Base-by-base conservation (phyloP, 2,329 filamentous ascomycete species). In the Microdochium bolleyi region DNA sequence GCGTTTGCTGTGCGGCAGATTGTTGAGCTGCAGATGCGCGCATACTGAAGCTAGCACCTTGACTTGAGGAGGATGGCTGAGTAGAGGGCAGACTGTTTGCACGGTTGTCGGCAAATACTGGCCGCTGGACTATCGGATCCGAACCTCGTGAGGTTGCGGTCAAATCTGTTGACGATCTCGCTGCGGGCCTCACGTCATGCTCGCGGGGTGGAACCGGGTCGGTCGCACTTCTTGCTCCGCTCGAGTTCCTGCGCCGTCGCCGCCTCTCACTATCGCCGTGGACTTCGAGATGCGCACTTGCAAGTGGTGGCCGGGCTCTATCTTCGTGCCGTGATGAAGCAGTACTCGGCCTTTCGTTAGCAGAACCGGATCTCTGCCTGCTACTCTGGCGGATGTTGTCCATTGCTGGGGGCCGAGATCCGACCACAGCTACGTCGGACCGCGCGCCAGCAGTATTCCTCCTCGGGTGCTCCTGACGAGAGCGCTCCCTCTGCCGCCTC, bases 161-260 rank as follows among this genome's bases (percentile, higher is more conserved):
- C 9, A 90, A 70, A 61, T 91, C 87, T 2, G 82, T 87, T 49
- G 84, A 80, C 19, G 87, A 89, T 22, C 80, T 78, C 22, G 79
- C 73, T 13, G 80, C 77, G 44, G 78, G 76, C 51, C 75, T 71
- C 24, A 71, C 62, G 13, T 78, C 71, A 25, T 72, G 62, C 41
- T 73, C 64, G 2, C 71, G 66, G 16, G 70, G 66, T 50, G 70
- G 68, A 19, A 71, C 60, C 2, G 79, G 76, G 2, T 76, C 67
- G 5, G 79, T 83, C 7, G 76, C 70, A 56, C 78, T 81, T 50
- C 82, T 76, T n/a, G 73, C 71, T 8, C 72, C 73, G 57, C 81
- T 84, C 1, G 76, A 72, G 1, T 79, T 79, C 46, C 79, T 70
- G 51, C 81, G 73, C 48, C 72, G 66, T 16, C 70, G 64, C 48